Evolutionary conservation across 768 basidiomycete genomes (phyloP).

Genomic region (Tricholoma furcatifolium): DNA sequence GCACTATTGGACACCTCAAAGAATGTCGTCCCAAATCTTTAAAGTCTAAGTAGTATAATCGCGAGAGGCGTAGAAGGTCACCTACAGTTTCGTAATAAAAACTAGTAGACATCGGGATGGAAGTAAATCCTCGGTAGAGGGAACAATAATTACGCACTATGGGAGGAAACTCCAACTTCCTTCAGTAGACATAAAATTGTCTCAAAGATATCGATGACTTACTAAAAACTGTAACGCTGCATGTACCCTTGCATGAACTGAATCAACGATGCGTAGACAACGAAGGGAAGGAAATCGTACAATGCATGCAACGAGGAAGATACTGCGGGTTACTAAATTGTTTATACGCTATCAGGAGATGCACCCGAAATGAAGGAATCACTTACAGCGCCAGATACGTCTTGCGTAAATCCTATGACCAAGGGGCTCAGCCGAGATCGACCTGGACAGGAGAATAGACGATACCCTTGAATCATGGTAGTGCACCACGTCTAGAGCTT

Average conservation of each 20-base stretch:
- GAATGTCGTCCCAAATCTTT: background rate
- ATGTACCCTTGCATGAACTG: too few relatives aligned
- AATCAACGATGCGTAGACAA: too few relatives aligned
- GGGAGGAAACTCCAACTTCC: too few relatives aligned
- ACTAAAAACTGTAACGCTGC: too few relatives aligned
- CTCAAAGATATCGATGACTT: too few relatives aligned
- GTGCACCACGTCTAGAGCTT: background rate
- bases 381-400: background rate
- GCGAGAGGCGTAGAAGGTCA: background rate
- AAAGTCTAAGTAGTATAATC: background rate
- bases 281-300: too few relatives aligned
- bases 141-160: too few relatives aligned
- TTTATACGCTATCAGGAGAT: too few relatives aligned
- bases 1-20: background rate
- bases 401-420: background rate
- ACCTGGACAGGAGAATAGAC: background rate
- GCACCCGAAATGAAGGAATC: too few relatives aligned
- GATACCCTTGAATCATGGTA: background rate
- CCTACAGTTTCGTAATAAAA: background rate
- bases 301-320: background rate
- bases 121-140: background rate
- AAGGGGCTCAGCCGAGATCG: too few relatives aligned
- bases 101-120: background rate
- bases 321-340: too few relatives aligned
- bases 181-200: too few relatives aligned